Base-by-base conservation (phyloP, 805 yeast species). In the Lipomyces spencermartinsiae region DNA sequence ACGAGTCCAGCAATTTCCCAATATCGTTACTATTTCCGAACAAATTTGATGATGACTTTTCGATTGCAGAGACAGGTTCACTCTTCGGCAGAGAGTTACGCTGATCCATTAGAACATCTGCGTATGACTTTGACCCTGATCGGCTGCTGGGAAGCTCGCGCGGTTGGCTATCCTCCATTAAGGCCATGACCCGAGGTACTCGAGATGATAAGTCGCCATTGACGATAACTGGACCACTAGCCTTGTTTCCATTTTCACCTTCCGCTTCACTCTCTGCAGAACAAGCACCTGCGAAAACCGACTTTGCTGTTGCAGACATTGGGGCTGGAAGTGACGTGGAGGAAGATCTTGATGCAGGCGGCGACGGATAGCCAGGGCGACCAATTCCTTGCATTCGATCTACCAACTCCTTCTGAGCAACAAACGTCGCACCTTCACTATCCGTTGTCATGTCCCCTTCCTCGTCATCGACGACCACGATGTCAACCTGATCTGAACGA, bases 61-160 rank as follows among this genome's bases (percentile, higher is more conserved):
- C 49, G 10, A 9, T 16, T 6, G 49, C 49, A n/a, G 49, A 16
- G 29, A 9, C 12, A 9, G 33, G 16, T 25, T 8, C 33, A 10
- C 9, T 53, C 34, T 31, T 53, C 16, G 56, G 22, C 33, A 22
- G 34, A 31, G 29, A 19, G 1, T 10, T 25, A 12, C 53, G 22
- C 39, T 61, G 63, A 25, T 66, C 69, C 51, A 59, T 59, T 16
- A 60, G 35, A 22, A 53, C 70, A 46, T 67, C 70, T 33, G 67
- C 70, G n/a, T 67, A 67, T 39, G 70, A 67, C 61, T 59, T 64
- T 16, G 58, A 16, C 16, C 33, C 49, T 33, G 22, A 29, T 34
- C 58, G 7, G 31, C 19, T 29, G 31, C 14, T 14, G 7, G 19
- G 10, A n/a, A 12, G 29, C 16, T 57, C 49, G n/a, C 12, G 19